A percentile compares a stretch with the other conserved stretches of the same genome.
phyloP scores from a whole-genome alignment of 2,329 filamentous ascomycete genomes.

The Alternaria sp. region DNA sequence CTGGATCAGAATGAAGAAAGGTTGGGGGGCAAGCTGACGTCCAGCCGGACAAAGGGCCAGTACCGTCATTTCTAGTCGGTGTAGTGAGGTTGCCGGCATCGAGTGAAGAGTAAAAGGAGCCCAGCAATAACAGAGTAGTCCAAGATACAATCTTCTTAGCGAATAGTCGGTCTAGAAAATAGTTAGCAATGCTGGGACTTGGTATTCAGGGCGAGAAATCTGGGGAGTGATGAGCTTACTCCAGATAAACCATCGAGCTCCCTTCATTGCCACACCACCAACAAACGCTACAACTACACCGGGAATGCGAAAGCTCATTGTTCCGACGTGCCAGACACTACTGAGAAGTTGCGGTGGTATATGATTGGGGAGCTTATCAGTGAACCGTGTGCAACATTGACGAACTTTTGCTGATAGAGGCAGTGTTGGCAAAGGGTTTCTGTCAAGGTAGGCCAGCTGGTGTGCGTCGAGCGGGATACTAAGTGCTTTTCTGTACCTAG shows the following conservation, averaged over 20 bases:
- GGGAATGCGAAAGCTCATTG: not conserved
- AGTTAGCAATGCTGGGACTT: not conserved
- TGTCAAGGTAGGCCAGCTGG: not conserved
- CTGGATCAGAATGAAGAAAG: not conserved
- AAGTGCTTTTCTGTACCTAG: not conserved
- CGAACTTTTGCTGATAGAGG: not conserved
- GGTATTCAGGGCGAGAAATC: not conserved
- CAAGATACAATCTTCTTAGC: not conserved
- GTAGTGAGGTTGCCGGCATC: not conserved
- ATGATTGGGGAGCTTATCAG: not conserved
- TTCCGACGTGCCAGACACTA: not conserved
- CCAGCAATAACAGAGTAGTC: not conserved
- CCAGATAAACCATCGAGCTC: not conserved
- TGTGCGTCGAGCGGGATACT: not conserved
- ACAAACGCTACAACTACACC: not conserved
- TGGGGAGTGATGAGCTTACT: not conserved
- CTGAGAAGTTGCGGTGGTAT: not conserved
- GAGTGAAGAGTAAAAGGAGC: not conserved
- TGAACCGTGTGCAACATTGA: not conserved
- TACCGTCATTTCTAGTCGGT: not conserved
- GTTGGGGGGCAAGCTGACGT: not conserved
- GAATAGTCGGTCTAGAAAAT: not conserved
- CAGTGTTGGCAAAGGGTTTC: not conserved
- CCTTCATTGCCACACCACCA: not conserved
- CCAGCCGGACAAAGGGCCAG: not conserved